Evolutionary conservation across 768 basidiomycete species (phyloP).

Genomic region (Tylopilus sp.): DNA sequence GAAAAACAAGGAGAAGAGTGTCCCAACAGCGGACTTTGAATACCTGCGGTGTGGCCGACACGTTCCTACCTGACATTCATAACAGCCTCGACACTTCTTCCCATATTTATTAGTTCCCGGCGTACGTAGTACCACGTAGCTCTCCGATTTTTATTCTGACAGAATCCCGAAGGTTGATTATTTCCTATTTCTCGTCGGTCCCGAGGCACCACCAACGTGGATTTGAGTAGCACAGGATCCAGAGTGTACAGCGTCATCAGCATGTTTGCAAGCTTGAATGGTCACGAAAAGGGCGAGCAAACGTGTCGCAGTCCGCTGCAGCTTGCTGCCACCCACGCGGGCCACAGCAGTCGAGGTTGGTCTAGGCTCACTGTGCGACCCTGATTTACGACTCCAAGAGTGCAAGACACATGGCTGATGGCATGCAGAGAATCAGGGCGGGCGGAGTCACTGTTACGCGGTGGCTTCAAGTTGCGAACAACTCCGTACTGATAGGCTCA

Average conservation of each 20-base stretch:
- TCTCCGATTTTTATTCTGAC: neutral
- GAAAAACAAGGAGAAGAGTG: conserved; percentile 29
- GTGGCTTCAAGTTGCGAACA: no score
- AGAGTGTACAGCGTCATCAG: conserved; percentile 7
- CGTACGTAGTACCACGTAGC: neutral
- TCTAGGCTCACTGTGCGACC: neutral
- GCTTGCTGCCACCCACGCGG: neutral
- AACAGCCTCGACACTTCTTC: neutral
- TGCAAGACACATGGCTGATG: neutral
- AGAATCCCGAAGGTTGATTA: conserved; percentile 4
- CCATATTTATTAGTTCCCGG: neutral
- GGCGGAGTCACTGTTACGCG: no score
- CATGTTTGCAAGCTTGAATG: no score
- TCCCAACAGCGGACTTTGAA: conserved; percentile 33
- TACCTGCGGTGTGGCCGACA: conserved; percentile 24
- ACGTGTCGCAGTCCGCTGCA: conserved; percentile 1
- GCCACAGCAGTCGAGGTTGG: neutral
- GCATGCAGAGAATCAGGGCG: neutral
- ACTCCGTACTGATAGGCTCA: no score
- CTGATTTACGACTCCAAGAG: neutral
- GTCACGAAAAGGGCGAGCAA: neutral
- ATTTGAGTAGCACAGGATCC: no score
- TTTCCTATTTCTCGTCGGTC: neutral
- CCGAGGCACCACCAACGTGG: neutral
- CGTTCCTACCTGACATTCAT: conserved; percentile 19